phyloP scores from a whole-genome alignment of 2,329 filamentous ascomycete genomes.

The Bipolaris oryzae region DNA sequence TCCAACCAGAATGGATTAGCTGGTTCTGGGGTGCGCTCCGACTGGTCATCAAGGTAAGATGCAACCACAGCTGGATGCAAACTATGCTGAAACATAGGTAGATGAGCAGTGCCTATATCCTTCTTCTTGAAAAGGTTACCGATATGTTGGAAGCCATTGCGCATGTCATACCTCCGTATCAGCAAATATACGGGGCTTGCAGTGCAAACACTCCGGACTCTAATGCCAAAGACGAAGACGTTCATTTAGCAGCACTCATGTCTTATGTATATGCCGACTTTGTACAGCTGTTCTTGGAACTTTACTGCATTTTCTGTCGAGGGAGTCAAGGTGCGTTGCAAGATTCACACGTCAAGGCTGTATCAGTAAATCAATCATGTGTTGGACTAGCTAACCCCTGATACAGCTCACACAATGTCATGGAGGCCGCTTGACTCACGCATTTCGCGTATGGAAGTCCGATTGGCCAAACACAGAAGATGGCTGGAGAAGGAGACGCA shows the following conservation, averaged over 20 bases:
- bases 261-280: slow-evolving; percentile 38
- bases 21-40: slow-evolving; percentile 34
- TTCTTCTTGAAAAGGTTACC: slow-evolving; percentile 34
- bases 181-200: slow-evolving; percentile 25
- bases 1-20: slow-evolving; percentile 27
- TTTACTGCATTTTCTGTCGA: slow-evolving; percentile 37
- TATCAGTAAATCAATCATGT: not conserved
- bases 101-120: slow-evolving; percentile 27
- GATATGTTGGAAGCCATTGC: slow-evolving; percentile 35
- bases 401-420: slow-evolving; percentile 8
- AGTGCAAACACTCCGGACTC: slow-evolving; percentile 13
- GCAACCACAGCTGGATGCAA: not conserved
- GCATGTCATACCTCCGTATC: slow-evolving; percentile 31
- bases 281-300: slow-evolving; percentile 32
- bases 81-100: slow-evolving; percentile 9
- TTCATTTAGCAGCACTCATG: slow-evolving; percentile 24
- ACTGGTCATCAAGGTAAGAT: slow-evolving; percentile 33
- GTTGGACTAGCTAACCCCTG: not conserved
- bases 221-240: slow-evolving; percentile 11
- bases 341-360: slow-evolving; percentile 7
- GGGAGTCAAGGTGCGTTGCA: slow-evolving; percentile 31
- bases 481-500: slow-evolving; percentile 37
- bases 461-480: slow-evolving; percentile 28
- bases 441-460: slow-evolving; percentile 31
- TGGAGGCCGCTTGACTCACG: slow-evolving; percentile 43